Conservation (phyloP, 2,329 filamentous ascomycete species). For the Colletotrichum sp. region DNA sequence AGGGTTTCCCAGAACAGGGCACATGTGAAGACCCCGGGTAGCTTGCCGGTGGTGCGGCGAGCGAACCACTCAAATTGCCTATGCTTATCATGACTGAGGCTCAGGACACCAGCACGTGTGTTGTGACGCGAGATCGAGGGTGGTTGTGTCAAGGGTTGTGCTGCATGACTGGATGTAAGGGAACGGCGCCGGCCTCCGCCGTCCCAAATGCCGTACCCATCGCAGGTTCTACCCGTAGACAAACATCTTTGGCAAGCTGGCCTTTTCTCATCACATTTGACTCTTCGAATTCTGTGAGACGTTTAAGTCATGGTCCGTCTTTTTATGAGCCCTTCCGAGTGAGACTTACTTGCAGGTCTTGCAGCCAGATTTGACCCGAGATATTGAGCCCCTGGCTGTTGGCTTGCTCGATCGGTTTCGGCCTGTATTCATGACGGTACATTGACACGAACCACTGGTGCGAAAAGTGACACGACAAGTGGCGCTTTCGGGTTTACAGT, state of each 20-base stretch:
- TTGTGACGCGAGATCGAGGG: not conserved
- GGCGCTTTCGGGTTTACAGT: fast-evolving
- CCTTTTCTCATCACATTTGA: not conserved
- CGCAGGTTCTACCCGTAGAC: not conserved
- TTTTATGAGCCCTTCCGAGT: too few species aligned
- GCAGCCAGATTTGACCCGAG: not conserved
- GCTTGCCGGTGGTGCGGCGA: not conserved
- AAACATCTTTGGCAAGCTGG: not conserved
- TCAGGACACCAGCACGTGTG: not conserved
- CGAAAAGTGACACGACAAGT: fast-evolving
- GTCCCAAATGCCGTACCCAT: not conserved
- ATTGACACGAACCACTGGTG: not conserved
- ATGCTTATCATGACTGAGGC: not conserved
- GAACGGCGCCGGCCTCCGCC: not conserved
- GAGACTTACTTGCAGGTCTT: not conserved
- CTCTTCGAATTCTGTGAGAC: not conserved
- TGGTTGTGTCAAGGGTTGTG: not conserved
- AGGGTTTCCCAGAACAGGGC: not conserved
- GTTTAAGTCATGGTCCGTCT: too few species aligned
- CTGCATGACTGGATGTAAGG: not conserved
- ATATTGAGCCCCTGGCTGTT: not conserved
- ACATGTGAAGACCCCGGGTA: not conserved
- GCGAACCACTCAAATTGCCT: not conserved
- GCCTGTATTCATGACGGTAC: not conserved
- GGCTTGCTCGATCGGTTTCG: not conserved